These are phyloP conservation scores for Penicillium sp. DNA, from an alignment of 2,329 filamentous ascomycete species.

Conservation along the genomic window DNA sequence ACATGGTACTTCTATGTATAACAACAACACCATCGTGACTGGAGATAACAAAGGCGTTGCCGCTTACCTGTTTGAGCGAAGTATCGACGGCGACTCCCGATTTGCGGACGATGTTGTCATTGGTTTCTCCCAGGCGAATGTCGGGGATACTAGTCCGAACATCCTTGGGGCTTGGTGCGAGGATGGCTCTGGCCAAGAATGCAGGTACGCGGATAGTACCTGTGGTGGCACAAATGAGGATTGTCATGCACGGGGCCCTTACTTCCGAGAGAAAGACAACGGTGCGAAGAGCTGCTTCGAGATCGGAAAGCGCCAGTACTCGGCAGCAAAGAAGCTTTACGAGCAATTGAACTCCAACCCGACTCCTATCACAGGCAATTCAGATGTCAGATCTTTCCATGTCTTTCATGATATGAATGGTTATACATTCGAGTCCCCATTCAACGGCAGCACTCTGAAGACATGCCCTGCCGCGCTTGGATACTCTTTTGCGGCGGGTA, in stretches of 20 bases:
- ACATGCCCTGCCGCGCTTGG: slow-evolving; percentile 89
- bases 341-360: slow-evolving; percentile 53
- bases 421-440: slow-evolving; percentile 71
- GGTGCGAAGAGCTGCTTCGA: slow-evolving; percentile 56
- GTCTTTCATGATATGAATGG: slow-evolving; percentile 81
- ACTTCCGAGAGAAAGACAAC: slow-evolving; percentile 48
- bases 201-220: slow-evolving; percentile 72
- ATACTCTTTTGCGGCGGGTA: slow-evolving; percentile 91
- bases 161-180: slow-evolving; percentile 87
- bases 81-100: slow-evolving; percentile 57
- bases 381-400: slow-evolving; percentile 79
- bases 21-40: slow-evolving; percentile 87
- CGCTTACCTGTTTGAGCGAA: slow-evolving; percentile 79
- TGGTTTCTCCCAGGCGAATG: slow-evolving; percentile 88
- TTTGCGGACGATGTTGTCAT: slow-evolving; percentile 76
- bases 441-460: slow-evolving; percentile 64
- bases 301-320: slow-evolving; percentile 52
- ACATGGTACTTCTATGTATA: slow-evolving; percentile 87
- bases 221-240: slow-evolving; percentile 58
- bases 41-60: slow-evolving; percentile 98
- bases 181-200: slow-evolving; percentile 68
- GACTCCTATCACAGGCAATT: slow-evolving; percentile 57
- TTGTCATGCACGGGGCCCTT: slow-evolving; percentile 53
- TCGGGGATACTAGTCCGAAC: slow-evolving; percentile 90
- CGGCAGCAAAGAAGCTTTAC: slow-evolving; percentile 57